A percentile compares a stretch with the other conserved stretches of the same genome.
phyloP scores from a whole-genome alignment of 2,329 filamentous ascomycete species.

The Botrytis medusae region DNA sequence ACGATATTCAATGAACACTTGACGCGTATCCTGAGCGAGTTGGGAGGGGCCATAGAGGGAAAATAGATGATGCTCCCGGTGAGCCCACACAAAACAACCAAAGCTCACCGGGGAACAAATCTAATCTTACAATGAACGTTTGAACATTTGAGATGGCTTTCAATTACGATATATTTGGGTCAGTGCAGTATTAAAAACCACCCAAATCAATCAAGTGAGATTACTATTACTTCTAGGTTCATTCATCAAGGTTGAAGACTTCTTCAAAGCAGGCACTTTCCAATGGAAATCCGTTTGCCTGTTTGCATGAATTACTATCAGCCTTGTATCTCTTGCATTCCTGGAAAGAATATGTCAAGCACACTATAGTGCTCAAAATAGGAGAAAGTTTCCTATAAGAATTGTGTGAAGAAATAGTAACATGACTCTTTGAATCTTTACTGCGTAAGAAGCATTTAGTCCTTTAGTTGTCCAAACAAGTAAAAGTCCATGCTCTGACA shows the following conservation, averaged over 20 bases:
- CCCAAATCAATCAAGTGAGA: background rate
- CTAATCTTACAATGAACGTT: background rate
- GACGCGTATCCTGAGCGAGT: background rate
- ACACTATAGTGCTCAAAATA: background rate
- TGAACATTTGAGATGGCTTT: background rate
- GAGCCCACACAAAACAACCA: background rate
- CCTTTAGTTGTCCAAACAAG: background rate
- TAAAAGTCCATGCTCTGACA: background rate
- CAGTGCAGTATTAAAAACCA: background rate
- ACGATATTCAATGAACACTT: background rate
- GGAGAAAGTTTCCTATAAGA: too few species aligned
- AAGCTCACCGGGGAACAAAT: background rate
- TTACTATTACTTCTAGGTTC: background rate
- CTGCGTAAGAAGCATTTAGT: background rate
- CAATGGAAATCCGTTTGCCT: too few species aligned
- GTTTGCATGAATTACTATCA: background rate
- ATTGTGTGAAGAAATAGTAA: background rate
- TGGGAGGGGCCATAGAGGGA: background rate
- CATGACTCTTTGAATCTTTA: background rate
- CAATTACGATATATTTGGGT: fast-evolving
- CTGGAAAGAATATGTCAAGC: background rate
- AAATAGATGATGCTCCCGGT: background rate
- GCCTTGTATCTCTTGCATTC: background rate
- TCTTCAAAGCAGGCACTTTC: background rate
- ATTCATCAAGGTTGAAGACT: background rate